Evolutionary conservation across 495 filamentous ascomycete genomes (phyloP).

Genomic region (Trichoderma asperelloides): DNA sequence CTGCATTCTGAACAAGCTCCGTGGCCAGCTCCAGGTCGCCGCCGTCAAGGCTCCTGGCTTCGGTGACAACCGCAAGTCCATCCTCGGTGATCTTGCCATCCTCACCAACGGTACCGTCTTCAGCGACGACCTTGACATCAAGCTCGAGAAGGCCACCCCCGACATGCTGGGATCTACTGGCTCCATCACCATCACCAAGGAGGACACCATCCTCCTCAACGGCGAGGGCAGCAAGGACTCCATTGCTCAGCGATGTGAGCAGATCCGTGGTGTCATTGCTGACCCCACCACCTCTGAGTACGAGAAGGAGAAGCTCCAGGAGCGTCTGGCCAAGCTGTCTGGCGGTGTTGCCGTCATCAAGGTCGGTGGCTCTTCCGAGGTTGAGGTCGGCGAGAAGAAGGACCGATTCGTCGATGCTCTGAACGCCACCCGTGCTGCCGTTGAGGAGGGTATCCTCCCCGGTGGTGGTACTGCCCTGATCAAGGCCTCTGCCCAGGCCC

Average conservation of each 20-base stretch:
- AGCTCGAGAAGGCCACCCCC: slow-evolving; percentile 92
- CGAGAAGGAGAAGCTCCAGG: slow-evolving; percentile 99
- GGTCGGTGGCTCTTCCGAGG: slow-evolving; percentile 93
- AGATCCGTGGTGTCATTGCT: slow-evolving; percentile 94
- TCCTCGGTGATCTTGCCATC: slow-evolving; percentile 90
- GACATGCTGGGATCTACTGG: slow-evolving; percentile 97
- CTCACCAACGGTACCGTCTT: slow-evolving; percentile 97
- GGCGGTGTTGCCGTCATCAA: slow-evolving; percentile 99
- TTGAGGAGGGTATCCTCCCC: slow-evolving; percentile 97
- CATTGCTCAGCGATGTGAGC: slow-evolving; percentile 92
- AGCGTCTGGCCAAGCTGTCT: slow-evolving; percentile 98
- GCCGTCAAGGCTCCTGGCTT: slow-evolving; percentile 99
- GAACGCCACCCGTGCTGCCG: slow-evolving; percentile 95
- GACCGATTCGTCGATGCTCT: slow-evolving; percentile 97
- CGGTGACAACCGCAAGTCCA: slow-evolving; percentile 99
- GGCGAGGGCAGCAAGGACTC: slow-evolving; percentile 93
- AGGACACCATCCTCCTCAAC: slow-evolving; percentile 98
- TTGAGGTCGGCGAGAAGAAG: slow-evolving; percentile 99
- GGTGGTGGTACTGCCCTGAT: slow-evolving; percentile 97
- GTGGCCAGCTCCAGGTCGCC: slow-evolving; percentile 95
- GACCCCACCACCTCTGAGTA: slow-evolving; percentile 94
- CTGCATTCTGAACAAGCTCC: slow-evolving; percentile 99
- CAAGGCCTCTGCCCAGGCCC: slow-evolving; percentile 88
- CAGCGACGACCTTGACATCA: slow-evolving; percentile 94
- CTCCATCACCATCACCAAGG: slow-evolving; percentile 99